These are phyloP conservation scores for Globisporangium uncinulatum DNA, from an alignment of 352 stramenopile genomes.

Conservation along the genomic window DNA sequence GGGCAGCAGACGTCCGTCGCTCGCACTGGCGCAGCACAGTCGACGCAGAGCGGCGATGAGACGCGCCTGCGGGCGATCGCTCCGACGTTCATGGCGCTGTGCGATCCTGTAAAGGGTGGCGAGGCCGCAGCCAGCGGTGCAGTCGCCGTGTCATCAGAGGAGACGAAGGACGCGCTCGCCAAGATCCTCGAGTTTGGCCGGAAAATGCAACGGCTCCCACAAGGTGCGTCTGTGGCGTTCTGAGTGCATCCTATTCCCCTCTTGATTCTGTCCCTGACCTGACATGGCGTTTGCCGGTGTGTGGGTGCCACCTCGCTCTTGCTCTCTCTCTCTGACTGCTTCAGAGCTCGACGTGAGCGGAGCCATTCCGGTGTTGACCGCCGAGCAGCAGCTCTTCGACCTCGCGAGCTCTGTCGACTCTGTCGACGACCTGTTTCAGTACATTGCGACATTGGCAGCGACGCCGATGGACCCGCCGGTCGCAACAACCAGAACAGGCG, in stretches of 20 bases:
- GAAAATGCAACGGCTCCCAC: slow-evolving; percentile 42
- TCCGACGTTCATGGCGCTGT: slow-evolving; percentile 50
- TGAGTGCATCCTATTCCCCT: neutral
- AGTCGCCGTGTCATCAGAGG: slow-evolving; percentile 25
- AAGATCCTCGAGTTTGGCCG: slow-evolving; percentile 73
- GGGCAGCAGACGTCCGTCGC: slow-evolving; percentile 47
- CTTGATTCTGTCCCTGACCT: neutral
- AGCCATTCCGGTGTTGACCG: slow-evolving; percentile 17
- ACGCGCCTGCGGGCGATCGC: slow-evolving; percentile 18
- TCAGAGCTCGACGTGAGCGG: slow-evolving; percentile 36
- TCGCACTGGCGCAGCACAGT: neutral
- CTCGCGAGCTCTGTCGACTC: slow-evolving; percentile 73
- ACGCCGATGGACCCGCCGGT: slow-evolving; percentile 12
- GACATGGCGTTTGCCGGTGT: neutral
- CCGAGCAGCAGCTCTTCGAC: slow-evolving; percentile 65
- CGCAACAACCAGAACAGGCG: neutral
- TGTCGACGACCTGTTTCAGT: slow-evolving; percentile 72
- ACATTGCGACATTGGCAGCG: slow-evolving; percentile 63
- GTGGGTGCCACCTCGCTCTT: neutral
- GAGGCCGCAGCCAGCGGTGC: slow-evolving; percentile 27
- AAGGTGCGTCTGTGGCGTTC: slow-evolving; percentile 22
- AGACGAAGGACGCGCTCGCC: slow-evolving; percentile 53
- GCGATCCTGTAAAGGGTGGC: slow-evolving; percentile 46
- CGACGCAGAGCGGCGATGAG: slow-evolving; percentile 1
- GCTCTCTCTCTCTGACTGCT: neutral